Conservation (phyloP, 176 grass and related monocot species). For the Avena eriantha region DNA sequence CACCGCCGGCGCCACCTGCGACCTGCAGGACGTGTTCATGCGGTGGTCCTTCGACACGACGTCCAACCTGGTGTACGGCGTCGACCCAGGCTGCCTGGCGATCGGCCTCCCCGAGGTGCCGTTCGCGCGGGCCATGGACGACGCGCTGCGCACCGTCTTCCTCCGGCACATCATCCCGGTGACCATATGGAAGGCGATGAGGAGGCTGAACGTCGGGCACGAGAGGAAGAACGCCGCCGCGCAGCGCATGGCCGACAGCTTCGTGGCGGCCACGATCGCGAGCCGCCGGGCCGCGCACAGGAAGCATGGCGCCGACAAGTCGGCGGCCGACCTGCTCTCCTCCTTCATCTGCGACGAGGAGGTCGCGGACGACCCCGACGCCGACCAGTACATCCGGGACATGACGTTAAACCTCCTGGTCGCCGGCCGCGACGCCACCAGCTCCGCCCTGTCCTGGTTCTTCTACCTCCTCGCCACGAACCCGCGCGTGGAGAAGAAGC, state of each 20-base stretch:
- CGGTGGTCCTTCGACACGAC: slow-evolving; percentile 57
- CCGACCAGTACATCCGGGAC: slow-evolving; percentile 51
- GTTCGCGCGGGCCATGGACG: slow-evolving; percentile 56
- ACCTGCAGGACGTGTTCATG: slow-evolving; percentile 59
- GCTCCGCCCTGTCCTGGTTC: slow-evolving; percentile 65
- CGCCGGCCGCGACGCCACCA: slow-evolving; percentile 64
- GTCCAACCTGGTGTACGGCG: slow-evolving; percentile 51
- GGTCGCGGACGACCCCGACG: background rate
- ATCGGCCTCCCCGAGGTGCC: slow-evolving; percentile 45
- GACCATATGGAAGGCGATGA: slow-evolving; percentile 49
- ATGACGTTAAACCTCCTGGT: slow-evolving; percentile 61
- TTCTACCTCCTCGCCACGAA: slow-evolving; percentile 59
- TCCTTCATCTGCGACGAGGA: slow-evolving; percentile 53
- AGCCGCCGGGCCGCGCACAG: slow-evolving; percentile 25
- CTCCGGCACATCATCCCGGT: slow-evolving; percentile 47
- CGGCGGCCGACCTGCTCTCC: slow-evolving; percentile 48
- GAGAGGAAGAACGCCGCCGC: slow-evolving; percentile 59
- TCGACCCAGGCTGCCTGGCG: slow-evolving; percentile 50
- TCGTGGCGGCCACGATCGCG: slow-evolving; percentile 50
- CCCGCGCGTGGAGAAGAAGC: slow-evolving; percentile 48
- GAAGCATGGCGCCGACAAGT: slow-evolving; percentile 34
- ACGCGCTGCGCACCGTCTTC: slow-evolving; percentile 48
- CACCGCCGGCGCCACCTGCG: background rate
- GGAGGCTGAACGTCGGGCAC: slow-evolving; percentile 28
- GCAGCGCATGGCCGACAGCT: slow-evolving; percentile 44